Evolutionary conservation across 768 basidiomycete species (phyloP), one percentile per base, ranked within the genome.

Genomic region (Hysterangium stoloniferum): DNA sequence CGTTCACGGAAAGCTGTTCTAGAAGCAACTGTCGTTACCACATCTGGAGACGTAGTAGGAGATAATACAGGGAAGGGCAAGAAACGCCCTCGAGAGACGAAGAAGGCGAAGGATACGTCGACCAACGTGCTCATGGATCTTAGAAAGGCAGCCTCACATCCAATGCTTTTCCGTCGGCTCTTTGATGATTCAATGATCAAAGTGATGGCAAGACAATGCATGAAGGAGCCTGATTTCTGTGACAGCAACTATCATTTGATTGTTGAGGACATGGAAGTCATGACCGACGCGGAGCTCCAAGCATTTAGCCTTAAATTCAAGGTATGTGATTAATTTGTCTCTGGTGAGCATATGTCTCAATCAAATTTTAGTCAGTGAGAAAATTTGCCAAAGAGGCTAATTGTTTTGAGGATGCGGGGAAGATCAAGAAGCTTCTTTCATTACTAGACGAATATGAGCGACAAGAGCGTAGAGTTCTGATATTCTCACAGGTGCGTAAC

Each of bases 61-160:
- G 58, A 57, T 28, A 56, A 58, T 7, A 66, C 65, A 40, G 59
- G 58, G 3, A 56, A 62, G 48, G 55, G 70, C 56, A 60, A 61
- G 5, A 64, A 63, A 25, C 66, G 63, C 1, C 64, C 65, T 7
- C 64, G 61, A 19, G 42, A 57, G 20, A 57, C 56, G 60, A 80
- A 78, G 62, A 78, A 79, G 59, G 56, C 64, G 4, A 69, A 69
- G 44, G 55, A 54, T 86, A 88, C 55, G 64, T 79, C 15, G 86
- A 88, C 87, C 2, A 94, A 99, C 64, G 92, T 99, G 47, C 74
- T 99, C 31, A 98, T 98, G 91, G 94, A 96, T 60, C 75, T 99
- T 13, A 81, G 96, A 28, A 99, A 99, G 66, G 96, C 96, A 3
- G 86, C 95, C 2, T 85, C 82, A 27, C 96, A 99, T 68, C 95